Conservation (phyloP, 2,329 filamentous ascomycete species). For the Scedosporium apiospermum region DNA sequence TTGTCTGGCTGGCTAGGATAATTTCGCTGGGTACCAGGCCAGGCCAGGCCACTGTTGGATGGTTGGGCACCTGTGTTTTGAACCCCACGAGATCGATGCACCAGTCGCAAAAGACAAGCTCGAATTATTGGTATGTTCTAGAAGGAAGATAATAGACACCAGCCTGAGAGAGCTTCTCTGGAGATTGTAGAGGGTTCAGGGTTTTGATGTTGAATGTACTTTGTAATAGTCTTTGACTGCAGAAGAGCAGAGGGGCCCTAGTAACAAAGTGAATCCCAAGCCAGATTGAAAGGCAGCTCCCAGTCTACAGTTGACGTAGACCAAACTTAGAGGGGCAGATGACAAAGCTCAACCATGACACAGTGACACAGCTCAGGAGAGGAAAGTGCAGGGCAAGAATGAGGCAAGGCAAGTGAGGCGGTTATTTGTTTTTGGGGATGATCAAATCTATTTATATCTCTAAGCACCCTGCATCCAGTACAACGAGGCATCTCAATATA, state of each 20-base stretch:
- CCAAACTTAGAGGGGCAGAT: constrained; percentile 4
- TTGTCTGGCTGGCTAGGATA: neutral
- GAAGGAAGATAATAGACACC: neutral
- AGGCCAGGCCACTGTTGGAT: neutral
- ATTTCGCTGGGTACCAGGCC: neutral
- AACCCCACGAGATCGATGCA: neutral
- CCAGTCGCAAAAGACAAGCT: neutral
- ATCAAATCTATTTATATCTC: neutral
- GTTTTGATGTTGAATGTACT: neutral
- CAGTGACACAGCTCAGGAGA: neutral
- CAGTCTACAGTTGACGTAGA: too few relatives aligned
- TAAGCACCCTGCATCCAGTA: neutral
- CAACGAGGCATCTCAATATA: neutral
- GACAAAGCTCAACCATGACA: neutral
- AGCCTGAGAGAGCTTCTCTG: neutral
- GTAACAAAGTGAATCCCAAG: too few relatives aligned
- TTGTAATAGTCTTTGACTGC: neutral
- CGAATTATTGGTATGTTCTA: neutral
- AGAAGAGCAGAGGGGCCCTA: neutral
- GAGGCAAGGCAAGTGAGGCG: neutral
- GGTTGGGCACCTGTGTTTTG: neutral
- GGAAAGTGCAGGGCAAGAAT: neutral
- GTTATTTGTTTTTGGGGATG: neutral
- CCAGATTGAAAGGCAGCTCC: neutral
- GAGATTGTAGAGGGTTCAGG: neutral